Conservation (phyloP, 2,329 filamentous ascomycete genomes). For the Metarhizium guizhouense region DNA sequence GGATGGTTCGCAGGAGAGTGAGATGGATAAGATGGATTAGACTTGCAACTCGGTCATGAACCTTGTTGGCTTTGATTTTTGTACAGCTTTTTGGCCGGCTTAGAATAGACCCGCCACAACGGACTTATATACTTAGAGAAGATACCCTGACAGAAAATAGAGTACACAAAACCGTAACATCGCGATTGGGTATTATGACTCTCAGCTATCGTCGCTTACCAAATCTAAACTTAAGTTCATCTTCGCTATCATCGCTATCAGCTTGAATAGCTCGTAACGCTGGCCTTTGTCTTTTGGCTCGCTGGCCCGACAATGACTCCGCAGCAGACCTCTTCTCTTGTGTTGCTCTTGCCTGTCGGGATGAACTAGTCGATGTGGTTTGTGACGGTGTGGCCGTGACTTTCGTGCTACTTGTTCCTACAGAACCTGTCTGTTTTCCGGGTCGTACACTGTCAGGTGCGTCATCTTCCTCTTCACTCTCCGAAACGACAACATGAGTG, state of each 20-base stretch:
- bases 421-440: conserved; percentile 5
- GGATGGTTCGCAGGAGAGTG: conserved; percentile 25
- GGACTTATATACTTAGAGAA: background rate
- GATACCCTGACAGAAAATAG: conserved; percentile 3
- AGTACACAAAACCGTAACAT: background rate
- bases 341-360: conserved; percentile 11
- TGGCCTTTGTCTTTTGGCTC: conserved; percentile 23
- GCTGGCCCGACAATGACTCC: conserved; percentile 18
- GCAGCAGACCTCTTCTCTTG: conserved; percentile 26
- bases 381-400: conserved; percentile 19
- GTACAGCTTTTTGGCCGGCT: background rate
- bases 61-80: background rate
- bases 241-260: conserved; percentile 42
- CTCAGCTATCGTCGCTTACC: conserved; percentile 34
- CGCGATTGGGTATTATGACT: background rate
- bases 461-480: conserved; percentile 21
- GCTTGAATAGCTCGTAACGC: conserved; percentile 24
- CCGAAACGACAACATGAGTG: conserved; percentile 21
- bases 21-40: conserved; percentile 55
- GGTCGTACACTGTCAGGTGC: conserved; percentile 1
- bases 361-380: conserved; percentile 19
- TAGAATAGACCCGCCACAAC: background rate
- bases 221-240: conserved; percentile 48
- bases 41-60: background rate
- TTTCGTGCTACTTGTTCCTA: conserved; percentile 15